phyloP scores from a whole-genome alignment of 2,329 filamentous ascomycete genomes.

The Nemania sp. region DNA sequence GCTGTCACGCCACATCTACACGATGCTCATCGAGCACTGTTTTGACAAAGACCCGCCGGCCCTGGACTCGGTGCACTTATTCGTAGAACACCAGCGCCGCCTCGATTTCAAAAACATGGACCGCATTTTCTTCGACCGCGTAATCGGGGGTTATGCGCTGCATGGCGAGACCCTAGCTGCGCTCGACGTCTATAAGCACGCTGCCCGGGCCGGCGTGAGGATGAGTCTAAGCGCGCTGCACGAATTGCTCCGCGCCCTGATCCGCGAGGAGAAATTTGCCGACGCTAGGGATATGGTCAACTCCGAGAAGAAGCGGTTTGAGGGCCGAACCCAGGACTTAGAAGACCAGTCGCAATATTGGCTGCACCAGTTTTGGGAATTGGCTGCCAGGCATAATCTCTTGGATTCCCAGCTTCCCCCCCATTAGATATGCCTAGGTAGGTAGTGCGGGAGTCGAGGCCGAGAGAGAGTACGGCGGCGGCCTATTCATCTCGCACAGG shows the following conservation, averaged over 20 bases:
- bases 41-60: constrained; percentile 64
- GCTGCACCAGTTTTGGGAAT: constrained; percentile 37
- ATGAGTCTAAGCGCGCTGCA: constrained; percentile 50
- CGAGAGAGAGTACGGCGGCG: too few species aligned
- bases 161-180: constrained; percentile 56
- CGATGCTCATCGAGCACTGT: constrained; percentile 71
- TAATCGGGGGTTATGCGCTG: constrained; percentile 67
- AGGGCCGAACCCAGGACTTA: constrained; percentile 17
- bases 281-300: constrained; percentile 35
- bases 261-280: constrained; percentile 27
- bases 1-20: constrained; percentile 70
- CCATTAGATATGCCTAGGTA: too few species aligned
- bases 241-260: constrained; percentile 46
- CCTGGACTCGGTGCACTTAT: constrained; percentile 59
- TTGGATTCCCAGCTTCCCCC: constrained; percentile 1
- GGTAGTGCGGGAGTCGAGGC: too few species aligned
- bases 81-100: constrained; percentile 57
- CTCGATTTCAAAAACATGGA: constrained; percentile 47
- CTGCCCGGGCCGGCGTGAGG: constrained; percentile 47
- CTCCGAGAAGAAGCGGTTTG: constrained; percentile 30
- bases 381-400: constrained; percentile 37
- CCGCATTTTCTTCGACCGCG: constrained; percentile 49
- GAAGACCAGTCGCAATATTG: constrained; percentile 28
- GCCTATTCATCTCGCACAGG: neutral
- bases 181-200: constrained; percentile 53